Conservation (phyloP, 164 flowering plant genomes). For the Macadamia tetraphylla region DNA sequence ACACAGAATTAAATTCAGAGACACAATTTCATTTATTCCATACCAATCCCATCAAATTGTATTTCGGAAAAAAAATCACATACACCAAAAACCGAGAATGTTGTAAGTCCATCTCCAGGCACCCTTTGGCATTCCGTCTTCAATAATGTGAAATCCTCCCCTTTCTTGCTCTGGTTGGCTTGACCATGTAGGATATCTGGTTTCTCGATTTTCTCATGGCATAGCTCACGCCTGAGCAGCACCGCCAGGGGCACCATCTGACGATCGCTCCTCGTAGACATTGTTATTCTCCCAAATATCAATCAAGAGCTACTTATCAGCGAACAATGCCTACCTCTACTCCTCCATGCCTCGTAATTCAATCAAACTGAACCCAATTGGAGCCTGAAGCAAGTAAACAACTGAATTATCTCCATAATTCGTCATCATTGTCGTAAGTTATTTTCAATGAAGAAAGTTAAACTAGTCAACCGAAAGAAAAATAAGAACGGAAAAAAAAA, state of each 20-base stretch:
- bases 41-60: too few species aligned
- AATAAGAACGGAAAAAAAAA: neutral
- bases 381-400: slow-evolving; percentile 9
- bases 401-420: neutral
- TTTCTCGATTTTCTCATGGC: slow-evolving; percentile 73
- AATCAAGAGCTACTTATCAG: neutral
- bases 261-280: slow-evolving; percentile 63
- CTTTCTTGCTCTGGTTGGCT: slow-evolving; percentile 91
- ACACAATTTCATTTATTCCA: too few species aligned
- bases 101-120: slow-evolving; percentile 71
- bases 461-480: neutral
- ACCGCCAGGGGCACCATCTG: slow-evolving; percentile 84
- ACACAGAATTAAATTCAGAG: too few species aligned
- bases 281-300: slow-evolving; percentile 22
- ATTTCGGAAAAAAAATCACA: neutral
- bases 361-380: slow-evolving; percentile 2
- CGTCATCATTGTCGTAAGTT: neutral
- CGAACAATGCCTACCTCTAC: slow-evolving; percentile 1
- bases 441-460: too few species aligned
- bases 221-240: slow-evolving; percentile 73
- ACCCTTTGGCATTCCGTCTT: slow-evolving; percentile 80
- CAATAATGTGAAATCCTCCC: slow-evolving; percentile 81
- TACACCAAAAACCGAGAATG: slow-evolving; percentile 90
- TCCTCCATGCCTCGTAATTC: neutral
- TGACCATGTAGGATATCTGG: slow-evolving; percentile 81